Conservation (phyloP, 768 basidiomycete genomes). For the Udeniomyces megalosporus region DNA sequence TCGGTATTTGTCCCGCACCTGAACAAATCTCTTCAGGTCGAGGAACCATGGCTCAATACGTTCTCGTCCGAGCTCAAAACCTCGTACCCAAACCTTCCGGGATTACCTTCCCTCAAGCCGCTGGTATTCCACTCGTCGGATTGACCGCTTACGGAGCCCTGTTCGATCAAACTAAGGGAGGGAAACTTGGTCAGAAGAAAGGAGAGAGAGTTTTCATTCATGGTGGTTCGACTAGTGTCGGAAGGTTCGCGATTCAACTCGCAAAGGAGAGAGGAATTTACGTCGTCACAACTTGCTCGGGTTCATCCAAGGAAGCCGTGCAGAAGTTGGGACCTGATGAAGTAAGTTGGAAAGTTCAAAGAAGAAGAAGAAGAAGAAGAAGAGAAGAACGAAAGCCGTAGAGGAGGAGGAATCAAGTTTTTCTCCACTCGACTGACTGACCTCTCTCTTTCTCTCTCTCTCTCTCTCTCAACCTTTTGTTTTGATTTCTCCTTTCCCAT, state of each 20-base stretch:
- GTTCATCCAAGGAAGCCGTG: neutral
- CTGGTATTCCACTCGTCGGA: slow-evolving; percentile 7
- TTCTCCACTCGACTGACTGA: neutral
- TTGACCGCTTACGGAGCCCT: slow-evolving; percentile 1
- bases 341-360: neutral
- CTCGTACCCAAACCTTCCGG: neutral
- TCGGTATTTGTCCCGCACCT: neutral
- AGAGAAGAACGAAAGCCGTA: no score
- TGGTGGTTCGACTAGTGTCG: slow-evolving; percentile 6
- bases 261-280: slow-evolving; percentile 5
- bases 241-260: slow-evolving; percentile 5
- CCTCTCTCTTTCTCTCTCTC: neutral
- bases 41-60: neutral
- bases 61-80: neutral
- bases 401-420: no score
- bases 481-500: neutral
- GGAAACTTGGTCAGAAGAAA: neutral
- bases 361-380: no score
- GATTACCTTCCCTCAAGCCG: slow-evolving; percentile 4
- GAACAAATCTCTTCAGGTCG: no score
- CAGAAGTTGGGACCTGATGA: slow-evolving; percentile 7
- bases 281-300: slow-evolving; percentile 13
- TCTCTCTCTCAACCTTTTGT: neutral
- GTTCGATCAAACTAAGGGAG: neutral
- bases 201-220: slow-evolving; percentile 12